Base-by-base conservation (phyloP, 352 stramenopile species). In the Globisporangium takayamanum region DNA sequence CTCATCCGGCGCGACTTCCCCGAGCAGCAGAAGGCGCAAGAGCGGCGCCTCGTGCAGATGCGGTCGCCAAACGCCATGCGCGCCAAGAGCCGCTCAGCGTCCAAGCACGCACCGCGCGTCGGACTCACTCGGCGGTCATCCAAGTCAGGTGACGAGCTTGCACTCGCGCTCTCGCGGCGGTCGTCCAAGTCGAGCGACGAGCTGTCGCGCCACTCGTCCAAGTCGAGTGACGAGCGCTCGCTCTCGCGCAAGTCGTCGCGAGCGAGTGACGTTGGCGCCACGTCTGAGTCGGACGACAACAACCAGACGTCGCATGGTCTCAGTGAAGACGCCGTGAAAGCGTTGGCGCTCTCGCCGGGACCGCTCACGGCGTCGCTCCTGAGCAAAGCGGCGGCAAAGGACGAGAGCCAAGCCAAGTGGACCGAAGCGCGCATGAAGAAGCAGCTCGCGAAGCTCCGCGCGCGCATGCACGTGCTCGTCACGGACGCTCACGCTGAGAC, bases 1-100 rank as follows among this genome's bases (percentile, higher is more conserved):
- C 61, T 86, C 33, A 89, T 89, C 49, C 80, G 78, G 11, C 59
- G 63, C 41, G 80, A 84, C 42, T 63, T 68, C 30, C 70, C 71
- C 3, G 74, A 82, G 20, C 67, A 84, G 22, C 63, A 74, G 28
- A 68, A 57, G 2, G 71, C 68, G 15, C 63, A 74, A 2, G 68
- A 79, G 61, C 68, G 63, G 0, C 64, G 66, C 4, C 20, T 64
- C 30, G 49, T 76, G 41, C 67, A 72, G 44, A 59, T 58, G 53
- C 55, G 65, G 5, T 60, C 67, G 16, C 60, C 70, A 1, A 59
- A 39, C 28, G 51, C 49, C 33, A 37, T 41, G 55, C 45, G 50
- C 33, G 51, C 42, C 53, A 48, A 47, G 48, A 6, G 51, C 22
- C 51, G 44, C 54, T 20, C 20, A 20, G 26, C 55, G 20, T 48